Base-by-base conservation (phyloP, 306 rosid species). In the Argentina anserina region DNA sequence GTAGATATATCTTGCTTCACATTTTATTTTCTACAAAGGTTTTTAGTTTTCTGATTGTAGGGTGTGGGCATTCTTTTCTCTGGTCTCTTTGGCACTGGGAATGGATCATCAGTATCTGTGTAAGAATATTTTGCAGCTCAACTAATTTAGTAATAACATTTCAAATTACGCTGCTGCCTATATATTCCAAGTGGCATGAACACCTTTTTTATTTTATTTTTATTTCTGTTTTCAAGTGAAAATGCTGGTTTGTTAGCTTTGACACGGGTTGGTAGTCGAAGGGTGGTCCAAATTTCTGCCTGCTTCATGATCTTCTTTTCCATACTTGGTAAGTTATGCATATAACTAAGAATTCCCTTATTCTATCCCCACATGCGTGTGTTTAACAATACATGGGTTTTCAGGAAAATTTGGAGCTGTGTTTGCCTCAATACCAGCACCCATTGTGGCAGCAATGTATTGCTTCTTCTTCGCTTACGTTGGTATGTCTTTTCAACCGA, bases 231-330 rank as follows among this genome's bases (percentile, higher is more conserved):
- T n/a, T n/a, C n/a, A n/a, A 86, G 98, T 52, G 98, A 93, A 82
- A 93, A 93, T 78, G 97, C 98, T 5, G 98, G 98, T 69, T 82
- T 93, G 75, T 82, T 93, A 62, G 97, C 98, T 23, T 86, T 93
- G 85, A 93, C 98, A 4, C 96, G 97, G 1, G 97, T 93, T 0
- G 98, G 98, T 53, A 93, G 97, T 87, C 83, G 98, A 80, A 93
- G 98, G 70, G 98, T 93, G 17, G 98, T 88, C 62, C 98, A 93
- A 79, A 93, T 93, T 72, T 89, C 98, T 23, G 90, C 98, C 15
- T 88, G 91, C 71, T 93, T 93, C 88, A 93, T 93, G 98, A 90
- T 93, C 53, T 93, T 93, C 86, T 93, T 93, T 76, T 93, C 98
- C 74, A 85, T 93, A 61, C 97, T 93, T 15, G 98, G 98, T 86